Conservation (phyloP, 1,139 yeast genomes). For the Hansenula sp. region DNA sequence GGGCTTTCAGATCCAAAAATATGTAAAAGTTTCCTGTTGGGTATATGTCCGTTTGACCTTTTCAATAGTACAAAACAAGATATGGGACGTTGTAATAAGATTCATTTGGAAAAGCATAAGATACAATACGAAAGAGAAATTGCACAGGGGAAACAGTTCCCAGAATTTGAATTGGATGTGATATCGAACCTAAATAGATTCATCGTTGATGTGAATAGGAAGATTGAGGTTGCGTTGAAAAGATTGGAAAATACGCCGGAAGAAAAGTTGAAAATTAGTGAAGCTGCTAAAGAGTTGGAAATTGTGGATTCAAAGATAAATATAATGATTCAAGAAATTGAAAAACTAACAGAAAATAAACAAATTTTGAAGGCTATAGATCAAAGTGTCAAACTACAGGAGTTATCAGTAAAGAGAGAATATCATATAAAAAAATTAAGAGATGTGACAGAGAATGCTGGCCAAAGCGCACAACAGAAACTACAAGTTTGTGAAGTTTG, state of each 20-base stretch:
- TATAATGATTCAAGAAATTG: conserved; percentile 67
- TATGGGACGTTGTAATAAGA: conserved; percentile 73
- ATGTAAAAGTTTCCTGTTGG: conserved; percentile 80
- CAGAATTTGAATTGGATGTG: conserved; percentile 72
- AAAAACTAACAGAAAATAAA: conserved; percentile 46
- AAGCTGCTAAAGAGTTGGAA: conserved; percentile 64
- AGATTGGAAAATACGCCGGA: conserved; percentile 77
- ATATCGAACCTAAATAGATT: conserved; percentile 32
- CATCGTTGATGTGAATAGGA: conserved; percentile 64
- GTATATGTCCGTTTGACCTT: conserved; percentile 85
- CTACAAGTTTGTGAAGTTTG: conserved; percentile 89
- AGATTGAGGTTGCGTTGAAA: conserved; percentile 61
- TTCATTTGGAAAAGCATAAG: conserved; percentile 75
- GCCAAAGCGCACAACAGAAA: conserved; percentile 86
- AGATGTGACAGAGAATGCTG: conserved; percentile 65
- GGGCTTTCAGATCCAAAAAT: conserved; percentile 59
- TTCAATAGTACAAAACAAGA: conserved; percentile 83
- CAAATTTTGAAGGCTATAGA: conserved; percentile 50
- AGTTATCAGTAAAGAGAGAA: conserved; percentile 42
- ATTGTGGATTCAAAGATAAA: conserved; percentile 63
- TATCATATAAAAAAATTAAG: conserved; percentile 52
- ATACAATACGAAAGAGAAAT: conserved; percentile 62
- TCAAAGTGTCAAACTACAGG: conserved; percentile 38
- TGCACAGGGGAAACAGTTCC: conserved; percentile 54
- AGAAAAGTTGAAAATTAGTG: conserved; percentile 62